phyloP scores from a whole-genome alignment of 176 grass and related monocot genomes.

The Carex cristatella region DNA sequence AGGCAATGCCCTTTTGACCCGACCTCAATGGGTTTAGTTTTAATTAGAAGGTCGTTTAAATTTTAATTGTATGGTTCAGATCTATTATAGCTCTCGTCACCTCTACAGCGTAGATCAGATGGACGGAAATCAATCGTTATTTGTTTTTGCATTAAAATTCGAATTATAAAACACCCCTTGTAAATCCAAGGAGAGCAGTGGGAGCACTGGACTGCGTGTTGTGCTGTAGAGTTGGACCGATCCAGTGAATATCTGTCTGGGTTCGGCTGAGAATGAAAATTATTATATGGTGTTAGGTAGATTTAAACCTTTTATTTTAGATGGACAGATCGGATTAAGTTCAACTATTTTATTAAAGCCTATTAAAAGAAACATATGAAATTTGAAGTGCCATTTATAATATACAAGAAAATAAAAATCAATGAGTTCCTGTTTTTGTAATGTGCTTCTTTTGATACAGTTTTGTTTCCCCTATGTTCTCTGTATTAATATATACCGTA shows the following conservation, averaged over 20 bases:
- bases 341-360: no score
- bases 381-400: no score
- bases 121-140: background rate
- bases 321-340: background rate
- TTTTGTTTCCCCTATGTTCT: no score
- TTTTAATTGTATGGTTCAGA: background rate
- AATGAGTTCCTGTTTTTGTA: no score
- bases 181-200: background rate
- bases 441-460: no score
- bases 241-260: no score
- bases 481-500: no score
- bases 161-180: background rate
- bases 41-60: background rate
- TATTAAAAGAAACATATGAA: no score
- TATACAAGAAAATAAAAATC: no score
- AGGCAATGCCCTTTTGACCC: background rate
- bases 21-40: background rate
- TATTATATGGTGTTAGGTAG: background rate
- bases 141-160: background rate
- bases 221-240: no score
- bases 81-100: background rate
- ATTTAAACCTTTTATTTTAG: background rate
- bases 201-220: no score
- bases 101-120: background rate
- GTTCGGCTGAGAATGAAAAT: background rate